Evolutionary conservation across 495 filamentous ascomycete species (phyloP), one percentile per base, ranked within the genome.

Genomic region (Cairneyella variabilis): DNA sequence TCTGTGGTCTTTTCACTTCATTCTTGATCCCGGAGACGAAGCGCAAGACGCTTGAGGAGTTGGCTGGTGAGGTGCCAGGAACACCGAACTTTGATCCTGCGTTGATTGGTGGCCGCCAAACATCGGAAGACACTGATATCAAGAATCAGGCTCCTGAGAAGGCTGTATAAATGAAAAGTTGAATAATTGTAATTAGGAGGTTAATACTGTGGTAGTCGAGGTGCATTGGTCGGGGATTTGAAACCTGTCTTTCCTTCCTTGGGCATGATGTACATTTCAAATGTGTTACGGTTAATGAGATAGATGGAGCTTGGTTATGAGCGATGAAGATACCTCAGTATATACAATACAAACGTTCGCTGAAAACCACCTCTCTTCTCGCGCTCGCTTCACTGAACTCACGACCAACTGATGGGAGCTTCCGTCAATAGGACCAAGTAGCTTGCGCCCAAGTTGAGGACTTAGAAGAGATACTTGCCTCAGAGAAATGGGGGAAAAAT

Each of bases 21-120:
- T 55, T 83, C 23, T 64, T 88, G 52, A 88, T 92, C 48, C 81
- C 81, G 0, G 87, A 91, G 76, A 91, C 87, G 7, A 88, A 87
- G 76, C 69, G 86, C 21, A 81, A 53, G 57, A 60, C 61, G 3
- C 43, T 61, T 3, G 61, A 64, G 41, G 50, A 61, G 51, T 39
- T 61, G 17, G 54, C 54, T 28, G 60, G 60, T 17, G 60, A 62
- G 44, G 39, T 55, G 44, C 47, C 28, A 0, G 40, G 44, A 10
- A 51, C 51, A 21, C 10, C 28, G 9, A 57, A 51, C 38, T 49
- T 42, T 28, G 44, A 51, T 22, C 54, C 51, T 41, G 20, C 21
- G 44, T 23, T 26, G 7, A 16, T 18, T 23, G 41, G 1, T 4
- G 41, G 41, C 28, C 28, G 28, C 14, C 28, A 32, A 14, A 14